Evolutionary conservation across 768 basidiomycete genomes (phyloP).

Genomic region (Trametes gibbosa): DNA sequence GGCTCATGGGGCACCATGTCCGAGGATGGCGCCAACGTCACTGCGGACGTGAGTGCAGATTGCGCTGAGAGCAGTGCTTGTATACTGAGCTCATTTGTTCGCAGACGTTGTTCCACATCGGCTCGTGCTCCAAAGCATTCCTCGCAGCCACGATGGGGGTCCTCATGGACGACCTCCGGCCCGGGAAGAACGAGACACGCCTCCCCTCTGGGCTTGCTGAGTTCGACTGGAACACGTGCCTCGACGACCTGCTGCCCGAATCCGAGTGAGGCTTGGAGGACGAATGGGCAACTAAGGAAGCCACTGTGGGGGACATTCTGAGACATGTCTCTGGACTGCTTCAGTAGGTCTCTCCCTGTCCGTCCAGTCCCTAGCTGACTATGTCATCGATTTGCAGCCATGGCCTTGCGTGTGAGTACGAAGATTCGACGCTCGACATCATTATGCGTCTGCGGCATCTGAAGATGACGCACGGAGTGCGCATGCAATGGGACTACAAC

Average conservation of each 20-base stretch:
- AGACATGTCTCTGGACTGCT: conserved; percentile 25
- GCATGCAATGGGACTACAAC: conserved; percentile 39
- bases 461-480: conserved; percentile 34
- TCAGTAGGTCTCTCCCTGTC: conserved; percentile 23
- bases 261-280: conserved; percentile 42
- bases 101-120: conserved; percentile 33
- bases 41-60: conserved; percentile 3
- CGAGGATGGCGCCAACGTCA: conserved; percentile 9
- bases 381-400: conserved; percentile 25
- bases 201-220: conserved; percentile 20
- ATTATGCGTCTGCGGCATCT: conserved; percentile 30
- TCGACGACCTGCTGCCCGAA: conserved; percentile 35
- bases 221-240: conserved; percentile 31
- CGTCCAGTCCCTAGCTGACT: not conserved
- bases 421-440: conserved; percentile 28
- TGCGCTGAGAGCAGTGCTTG: too few relatives aligned
- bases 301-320: conserved; percentile 37
- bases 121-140: conserved; percentile 34
- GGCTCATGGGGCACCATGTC: conserved; percentile 14
- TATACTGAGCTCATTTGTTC: not conserved
- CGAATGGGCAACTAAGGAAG: conserved; percentile 37
- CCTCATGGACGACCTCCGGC: conserved; percentile 33
- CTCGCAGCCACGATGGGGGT: conserved; percentile 26
- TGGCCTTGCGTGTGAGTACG: conserved; percentile 31
- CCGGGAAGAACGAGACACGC: conserved; percentile 26